Base-by-base conservation (phyloP, 208 protist species). In the Strigomonas culicis region DNA sequence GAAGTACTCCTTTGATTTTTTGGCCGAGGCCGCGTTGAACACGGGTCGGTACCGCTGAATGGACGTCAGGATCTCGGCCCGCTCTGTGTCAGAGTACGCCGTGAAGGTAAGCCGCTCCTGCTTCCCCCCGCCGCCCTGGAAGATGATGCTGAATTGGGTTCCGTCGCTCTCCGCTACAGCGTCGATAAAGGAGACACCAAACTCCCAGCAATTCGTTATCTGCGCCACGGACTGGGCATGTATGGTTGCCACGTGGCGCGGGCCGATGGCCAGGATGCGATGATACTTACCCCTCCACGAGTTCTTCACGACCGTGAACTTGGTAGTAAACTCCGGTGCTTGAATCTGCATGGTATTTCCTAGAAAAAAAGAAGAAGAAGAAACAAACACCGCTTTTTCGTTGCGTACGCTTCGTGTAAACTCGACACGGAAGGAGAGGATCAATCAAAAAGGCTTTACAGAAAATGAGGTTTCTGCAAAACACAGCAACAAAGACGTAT, bases 231-330 rank as follows among this genome's bases (percentile, higher is more conserved):
- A 82, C 17, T 83, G 68, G 0, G 88, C 75, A 55, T 95, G 66
- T 51, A 93, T 88, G 22, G 92, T 97, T 36, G 89, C 79, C 24
- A 95, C 44, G 28, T 75, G 51, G 0, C 53, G 55, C 3, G 47
- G 53, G 8, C 87, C 80, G 10, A 96, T 68, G 55, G 79, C 84
- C 70, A 97, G 90, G 27, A 96, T 82, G 36, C 94, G 88, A 6
- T 76, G 87, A 73, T 94, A 96, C 64, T 83, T 88, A 0, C 92
- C 92, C 22, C 80, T 76, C 90, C 92, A 97, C 15, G 85, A 94
- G 60, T 80, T 79, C 70, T 97, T 97, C 1, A 82, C 79, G 1
- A 97, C 92, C 0, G 70, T 85, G 50, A 82, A 92, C 59, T 10
- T 1, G 17, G 31, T 0, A 21, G 17, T 19, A 4, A 17, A 32